phyloP scores from a whole-genome alignment of 306 rosid genomes.

The Inga laurina region DNA sequence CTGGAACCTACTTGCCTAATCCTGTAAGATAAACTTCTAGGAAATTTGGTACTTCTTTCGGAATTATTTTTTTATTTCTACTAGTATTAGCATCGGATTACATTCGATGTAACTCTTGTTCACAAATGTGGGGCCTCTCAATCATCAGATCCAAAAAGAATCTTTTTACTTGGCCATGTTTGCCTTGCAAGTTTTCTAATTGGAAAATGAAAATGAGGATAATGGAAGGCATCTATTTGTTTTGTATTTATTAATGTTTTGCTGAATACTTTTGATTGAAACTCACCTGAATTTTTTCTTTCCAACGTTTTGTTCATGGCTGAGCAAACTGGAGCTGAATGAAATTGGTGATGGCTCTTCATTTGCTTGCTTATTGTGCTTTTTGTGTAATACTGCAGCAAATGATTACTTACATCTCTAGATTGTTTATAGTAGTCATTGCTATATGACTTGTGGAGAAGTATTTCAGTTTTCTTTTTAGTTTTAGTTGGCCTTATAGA shows the following conservation, averaged over 20 bases:
- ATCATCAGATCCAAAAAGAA: neutral
- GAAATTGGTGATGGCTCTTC: neutral
- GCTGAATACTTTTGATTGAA: neutral
- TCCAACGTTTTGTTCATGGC: neutral
- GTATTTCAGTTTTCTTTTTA: neutral
- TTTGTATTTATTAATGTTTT: neutral
- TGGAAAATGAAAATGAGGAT: neutral
- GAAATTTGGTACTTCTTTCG: neutral
- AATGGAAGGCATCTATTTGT: neutral
- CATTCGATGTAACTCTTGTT: neutral
- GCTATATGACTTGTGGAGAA: neutral
- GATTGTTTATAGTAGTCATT: neutral
- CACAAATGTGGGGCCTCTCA: neutral
- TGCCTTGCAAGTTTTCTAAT: neutral
- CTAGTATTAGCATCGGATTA: neutral
- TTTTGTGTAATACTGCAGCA: neutral
- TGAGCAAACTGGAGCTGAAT: neutral
- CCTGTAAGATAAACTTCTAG: slow-evolving; percentile 71
- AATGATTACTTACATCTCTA: neutral
- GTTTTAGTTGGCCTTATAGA: neutral
- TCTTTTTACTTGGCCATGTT: neutral
- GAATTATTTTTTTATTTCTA: neutral
- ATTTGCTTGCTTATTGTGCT: neutral
- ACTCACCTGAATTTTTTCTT: neutral
- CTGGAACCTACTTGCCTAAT: slow-evolving; percentile 95